Base-by-base conservation (phyloP, 2,329 filamentous ascomycete species). In the Fusarium mexicanum region DNA sequence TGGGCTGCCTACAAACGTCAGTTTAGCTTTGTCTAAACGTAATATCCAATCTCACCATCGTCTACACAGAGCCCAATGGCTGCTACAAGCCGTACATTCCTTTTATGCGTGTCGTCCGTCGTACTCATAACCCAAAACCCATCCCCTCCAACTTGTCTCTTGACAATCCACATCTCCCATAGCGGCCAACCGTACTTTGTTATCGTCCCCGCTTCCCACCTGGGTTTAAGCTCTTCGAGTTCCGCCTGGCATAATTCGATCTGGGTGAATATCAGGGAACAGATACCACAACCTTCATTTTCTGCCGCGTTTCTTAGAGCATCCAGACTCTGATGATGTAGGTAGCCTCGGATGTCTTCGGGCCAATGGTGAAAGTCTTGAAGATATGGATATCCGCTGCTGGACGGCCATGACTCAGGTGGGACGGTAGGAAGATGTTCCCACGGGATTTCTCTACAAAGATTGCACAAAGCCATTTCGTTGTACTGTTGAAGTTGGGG, bases 121-220 rank as follows among this genome's bases (percentile, higher is more conserved):
- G 43, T 61, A 20, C 50, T 69, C 50, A 69, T 47, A 0, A 64
- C 50, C 64, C 67, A 69, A 43, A 63, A 53, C 1, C 67, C 67
- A 51, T 69, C 44, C 0, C 57, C 64, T 6, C 33, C 64, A 20
- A 31, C 33, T 13, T 5, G 5, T 11, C 64, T 59, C 20, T 64
- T 58, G 4, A 57, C 33, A 26, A 69, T 31, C 67, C 58, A 69
- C 33, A 69, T 43, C 5, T 69, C 12, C 67, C 57, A 68, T 11
- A 41, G 26, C 7, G 63, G 65, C 65, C 65, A 67, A 14, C 37
- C 29, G 3, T 48, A 61, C 13, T 20, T 4, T 6, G 1, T 11
- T 9, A 13, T 7, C 0, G 26, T 26, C 0, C 11, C 35, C 8
- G 33, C 35, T n/a, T 68, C 63, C 35, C 54, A 48, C 12, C 13